phyloP scores from a whole-genome alignment of 2,329 filamentous ascomycete genomes.

The Epichloe festucae region DNA sequence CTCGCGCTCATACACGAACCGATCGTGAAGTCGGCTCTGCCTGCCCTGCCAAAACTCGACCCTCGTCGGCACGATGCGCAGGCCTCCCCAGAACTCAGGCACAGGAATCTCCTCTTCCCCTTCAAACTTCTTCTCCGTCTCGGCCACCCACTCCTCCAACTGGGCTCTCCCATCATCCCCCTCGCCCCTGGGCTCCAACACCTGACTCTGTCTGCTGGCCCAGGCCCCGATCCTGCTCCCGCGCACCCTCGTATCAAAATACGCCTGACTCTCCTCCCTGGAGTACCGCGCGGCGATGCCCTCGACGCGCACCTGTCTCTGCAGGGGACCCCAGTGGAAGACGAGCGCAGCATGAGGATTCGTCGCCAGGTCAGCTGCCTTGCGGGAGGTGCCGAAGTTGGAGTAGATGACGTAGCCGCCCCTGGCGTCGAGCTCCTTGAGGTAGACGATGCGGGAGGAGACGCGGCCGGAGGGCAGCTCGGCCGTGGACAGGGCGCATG shows the following conservation, averaged over 20 bases:
- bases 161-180: constrained; percentile 56
- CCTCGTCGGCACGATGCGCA: constrained; percentile 71
- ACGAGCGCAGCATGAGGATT: constrained; percentile 75
- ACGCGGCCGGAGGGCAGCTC: constrained; percentile 72
- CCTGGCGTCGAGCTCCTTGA: constrained; percentile 76
- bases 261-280: constrained; percentile 56
- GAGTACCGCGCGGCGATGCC: constrained; percentile 56
- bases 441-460: constrained; percentile 75
- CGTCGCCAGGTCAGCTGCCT: constrained; percentile 51
- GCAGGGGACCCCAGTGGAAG: constrained; percentile 80
- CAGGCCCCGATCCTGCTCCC: constrained; percentile 81
- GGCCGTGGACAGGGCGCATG: constrained; percentile 77
- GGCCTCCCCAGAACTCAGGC: constrained; percentile 87
- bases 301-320: constrained; percentile 86
- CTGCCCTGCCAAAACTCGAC: constrained; percentile 97
- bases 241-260: constrained; percentile 57
- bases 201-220: constrained; percentile 80
- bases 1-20: constrained; percentile 69
- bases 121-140: constrained; percentile 63
- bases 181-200: constrained; percentile 39
- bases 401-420: constrained; percentile 82
- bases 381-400: constrained; percentile 72
- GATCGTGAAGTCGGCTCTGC: constrained; percentile 80
- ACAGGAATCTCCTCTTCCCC: constrained; percentile 71
- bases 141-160: constrained; percentile 64